Percentiles rank a stretch among this genome's conserved stretches.
phyloP scores from a whole-genome alignment of 768 basidiomycete species.

The Lactarius deliciosus region DNA sequence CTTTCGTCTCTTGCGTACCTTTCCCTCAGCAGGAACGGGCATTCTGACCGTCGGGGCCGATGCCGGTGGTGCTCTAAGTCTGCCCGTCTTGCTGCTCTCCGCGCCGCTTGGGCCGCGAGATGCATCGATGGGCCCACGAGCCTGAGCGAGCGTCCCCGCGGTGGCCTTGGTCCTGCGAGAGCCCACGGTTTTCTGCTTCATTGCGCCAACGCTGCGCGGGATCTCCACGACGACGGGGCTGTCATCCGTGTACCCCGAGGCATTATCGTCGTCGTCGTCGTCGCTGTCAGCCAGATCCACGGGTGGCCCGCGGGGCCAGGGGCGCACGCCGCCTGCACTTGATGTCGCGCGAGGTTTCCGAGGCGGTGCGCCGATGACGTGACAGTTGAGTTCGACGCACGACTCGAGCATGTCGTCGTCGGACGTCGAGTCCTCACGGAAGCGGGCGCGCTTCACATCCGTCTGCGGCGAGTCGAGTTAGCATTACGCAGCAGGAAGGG shows the following conservation, averaged over 20 bases:
- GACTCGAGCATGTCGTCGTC: slow-evolving; percentile 66
- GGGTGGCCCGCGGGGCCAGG: slow-evolving; percentile 30
- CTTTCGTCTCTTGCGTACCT: slow-evolving; percentile 21
- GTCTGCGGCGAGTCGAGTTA: slow-evolving; percentile 43
- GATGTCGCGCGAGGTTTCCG: background rate
- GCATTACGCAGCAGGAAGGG: background rate
- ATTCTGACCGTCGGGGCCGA: no score
- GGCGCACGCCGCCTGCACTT: slow-evolving; percentile 28
- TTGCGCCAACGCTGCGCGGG: slow-evolving; percentile 27
- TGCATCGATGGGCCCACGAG: background rate
- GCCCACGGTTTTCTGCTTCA: slow-evolving; percentile 20
- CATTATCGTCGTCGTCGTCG: slow-evolving; percentile 33
- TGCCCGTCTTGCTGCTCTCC: slow-evolving; percentile 15
- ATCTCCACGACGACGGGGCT: slow-evolving; percentile 37
- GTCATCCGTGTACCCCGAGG: slow-evolving; percentile 34
- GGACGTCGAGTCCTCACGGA: slow-evolving; percentile 70
- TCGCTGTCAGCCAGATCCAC: slow-evolving; percentile 24
- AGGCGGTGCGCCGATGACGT: slow-evolving; percentile 37
- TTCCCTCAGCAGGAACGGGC: slow-evolving; percentile 5
- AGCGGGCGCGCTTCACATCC: slow-evolving; percentile 72
- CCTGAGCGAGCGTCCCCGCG: background rate
- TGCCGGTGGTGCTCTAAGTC: no score
- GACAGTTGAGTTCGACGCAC: slow-evolving; percentile 58
- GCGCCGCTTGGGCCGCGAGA: slow-evolving; percentile 5
- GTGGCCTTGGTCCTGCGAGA: slow-evolving; percentile 30